phyloP scores from a whole-genome alignment of 129 eudicot species.

The Arctium minus region DNA sequence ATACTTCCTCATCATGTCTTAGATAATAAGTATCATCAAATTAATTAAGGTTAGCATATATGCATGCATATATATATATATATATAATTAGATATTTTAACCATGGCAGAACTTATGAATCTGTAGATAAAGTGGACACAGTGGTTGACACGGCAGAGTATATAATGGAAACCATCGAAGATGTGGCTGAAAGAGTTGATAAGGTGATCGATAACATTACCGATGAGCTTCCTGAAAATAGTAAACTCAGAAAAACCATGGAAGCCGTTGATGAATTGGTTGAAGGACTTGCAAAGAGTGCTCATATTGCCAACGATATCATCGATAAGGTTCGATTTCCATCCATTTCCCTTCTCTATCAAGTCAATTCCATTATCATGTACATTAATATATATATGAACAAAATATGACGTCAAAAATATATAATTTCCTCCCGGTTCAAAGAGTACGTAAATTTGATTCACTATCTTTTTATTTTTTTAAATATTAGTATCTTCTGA shows the following conservation, averaged over 20 bases:
- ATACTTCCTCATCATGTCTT: not conserved
- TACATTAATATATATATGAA: not conserved
- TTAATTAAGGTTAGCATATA: not conserved
- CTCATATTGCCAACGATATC: slow-evolving; percentile 29
- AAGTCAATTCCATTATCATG: not conserved
- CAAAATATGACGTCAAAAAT: not conserved
- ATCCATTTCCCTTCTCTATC: not conserved
- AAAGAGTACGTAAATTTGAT: not conserved
- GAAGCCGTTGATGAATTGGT: slow-evolving; percentile 28
- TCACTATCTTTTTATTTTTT: not conserved
- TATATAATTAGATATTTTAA: not conserved
- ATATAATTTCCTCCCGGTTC: not conserved
- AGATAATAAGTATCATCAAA: not conserved
- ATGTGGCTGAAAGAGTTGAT: slow-evolving; percentile 41
- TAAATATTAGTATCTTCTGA: not conserved
- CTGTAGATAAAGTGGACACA: slow-evolving; percentile 24
- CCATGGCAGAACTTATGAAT: not conserved
- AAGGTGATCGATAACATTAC: slow-evolving; percentile 36
- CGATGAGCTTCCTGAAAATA: slow-evolving; percentile 36
- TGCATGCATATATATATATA: not conserved
- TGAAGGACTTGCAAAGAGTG: slow-evolving; percentile 34
- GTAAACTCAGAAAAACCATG: slow-evolving; percentile 23
- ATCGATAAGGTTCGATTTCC: slow-evolving; percentile 36
- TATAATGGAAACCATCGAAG: slow-evolving; percentile 34
- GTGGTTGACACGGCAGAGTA: slow-evolving; percentile 34